A percentile compares a stretch with the other conserved stretches of the same genome.
Evolutionary conservation across 345 rosid species (phyloP).

Genomic region (Camelina sativa): DNA sequence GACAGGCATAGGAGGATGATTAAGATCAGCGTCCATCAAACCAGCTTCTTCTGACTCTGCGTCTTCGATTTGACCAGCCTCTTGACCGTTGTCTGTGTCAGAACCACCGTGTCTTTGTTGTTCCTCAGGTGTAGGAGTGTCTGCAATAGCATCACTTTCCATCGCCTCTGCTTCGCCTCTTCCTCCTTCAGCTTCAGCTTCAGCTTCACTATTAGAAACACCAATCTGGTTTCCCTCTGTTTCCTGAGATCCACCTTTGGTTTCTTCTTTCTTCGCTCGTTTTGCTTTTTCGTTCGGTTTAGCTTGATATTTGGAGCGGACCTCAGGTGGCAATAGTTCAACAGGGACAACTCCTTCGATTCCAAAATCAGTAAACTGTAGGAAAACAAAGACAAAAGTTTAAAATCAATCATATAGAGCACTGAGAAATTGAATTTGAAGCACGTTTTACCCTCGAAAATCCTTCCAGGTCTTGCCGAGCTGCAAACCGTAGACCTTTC

Average conservation of each 20-base stretch:
- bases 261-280: constrained; percentile 89
- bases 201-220: constrained; percentile 64
- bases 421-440: constrained; percentile 17
- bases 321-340: constrained; percentile 79
- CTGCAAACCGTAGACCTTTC: constrained; percentile 94
- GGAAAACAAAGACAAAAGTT: neutral
- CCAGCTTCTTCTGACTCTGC: constrained; percentile 82
- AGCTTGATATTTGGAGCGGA: constrained; percentile 81
- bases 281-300: constrained; percentile 84
- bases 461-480: constrained; percentile 96
- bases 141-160: constrained; percentile 61
- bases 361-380: constrained; percentile 94
- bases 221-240: constrained; percentile 71
- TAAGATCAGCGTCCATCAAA: constrained; percentile 39
- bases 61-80: constrained; percentile 77
- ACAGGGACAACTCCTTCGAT: constrained; percentile 96
- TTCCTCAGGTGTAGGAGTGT: constrained; percentile 73
- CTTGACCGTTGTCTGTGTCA: constrained; percentile 72
- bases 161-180: constrained; percentile 63
- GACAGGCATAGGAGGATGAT: constrained; percentile 30
- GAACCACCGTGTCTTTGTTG: constrained; percentile 76
- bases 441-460: constrained; percentile 73
- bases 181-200: constrained; percentile 66
- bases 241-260: constrained; percentile 59
- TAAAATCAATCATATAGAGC: constrained; percentile 4